A percentile compares a stretch with the other conserved stretches of the same genome.
Conservation (phyloP, 2,329 filamentous ascomycete genomes). For the Aspergillus sp. region DNA sequence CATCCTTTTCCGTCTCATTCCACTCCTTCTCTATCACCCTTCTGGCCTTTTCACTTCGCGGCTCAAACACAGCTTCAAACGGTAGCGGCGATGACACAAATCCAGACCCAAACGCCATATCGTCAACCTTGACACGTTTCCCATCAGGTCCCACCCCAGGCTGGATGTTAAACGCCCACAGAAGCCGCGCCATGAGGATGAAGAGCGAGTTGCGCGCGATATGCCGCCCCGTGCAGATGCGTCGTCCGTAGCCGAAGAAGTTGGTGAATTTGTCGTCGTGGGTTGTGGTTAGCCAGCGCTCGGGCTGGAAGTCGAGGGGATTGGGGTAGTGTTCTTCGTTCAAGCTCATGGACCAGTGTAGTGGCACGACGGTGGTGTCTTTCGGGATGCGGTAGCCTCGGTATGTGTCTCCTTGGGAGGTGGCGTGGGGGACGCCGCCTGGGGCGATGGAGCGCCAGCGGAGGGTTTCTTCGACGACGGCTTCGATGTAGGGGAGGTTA, state of each 20-base stretch:
- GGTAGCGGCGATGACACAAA: constrained; percentile 19
- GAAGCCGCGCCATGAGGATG: constrained; percentile 55
- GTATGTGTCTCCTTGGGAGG: constrained; percentile 44
- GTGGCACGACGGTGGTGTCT: constrained; percentile 41
- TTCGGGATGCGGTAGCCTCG: constrained; percentile 46
- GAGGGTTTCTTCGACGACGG: constrained; percentile 24
- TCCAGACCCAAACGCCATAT: constrained; percentile 14
- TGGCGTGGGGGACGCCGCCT: constrained; percentile 42
- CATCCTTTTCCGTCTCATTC: constrained; percentile 12
- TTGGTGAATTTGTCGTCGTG: constrained; percentile 50
- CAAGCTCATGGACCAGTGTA: constrained; percentile 40
- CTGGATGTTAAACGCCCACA: constrained; percentile 33
- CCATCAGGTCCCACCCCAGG: constrained; percentile 6
- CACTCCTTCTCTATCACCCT: constrained; percentile 17
- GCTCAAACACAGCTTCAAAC: constrained; percentile 22
- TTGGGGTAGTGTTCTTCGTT: constrained; percentile 35
- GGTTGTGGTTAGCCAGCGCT: constrained; percentile 22
- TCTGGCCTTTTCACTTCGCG: constrained; percentile 14
- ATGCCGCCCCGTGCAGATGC: constrained; percentile 39
- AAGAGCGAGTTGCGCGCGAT: constrained; percentile 36
- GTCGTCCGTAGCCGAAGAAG: constrained; percentile 54
- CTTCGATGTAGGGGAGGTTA: constrained; percentile 22
- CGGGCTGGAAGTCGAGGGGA: constrained; percentile 35
- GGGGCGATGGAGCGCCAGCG: constrained; percentile 34
- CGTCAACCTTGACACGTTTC: constrained; percentile 19